Conservation (phyloP, 2,329 filamentous ascomycete genomes). For the Fusarium sororula region DNA sequence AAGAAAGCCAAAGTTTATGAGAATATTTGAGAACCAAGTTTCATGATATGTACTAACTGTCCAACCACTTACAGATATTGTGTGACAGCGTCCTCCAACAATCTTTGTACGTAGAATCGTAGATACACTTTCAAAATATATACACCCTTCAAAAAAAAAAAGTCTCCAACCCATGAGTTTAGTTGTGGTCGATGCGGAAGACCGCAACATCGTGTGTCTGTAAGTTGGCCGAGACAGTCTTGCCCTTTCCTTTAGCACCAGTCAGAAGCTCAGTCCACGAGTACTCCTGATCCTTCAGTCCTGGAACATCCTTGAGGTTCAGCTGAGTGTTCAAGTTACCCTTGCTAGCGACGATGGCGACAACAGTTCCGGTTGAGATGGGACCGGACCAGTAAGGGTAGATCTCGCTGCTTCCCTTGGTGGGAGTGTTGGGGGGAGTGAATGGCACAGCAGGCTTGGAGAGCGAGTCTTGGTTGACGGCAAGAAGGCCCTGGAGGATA, state of each 20-base stretch:
- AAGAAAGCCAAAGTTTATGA: background rate
- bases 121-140: background rate
- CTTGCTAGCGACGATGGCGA: conserved; percentile 17
- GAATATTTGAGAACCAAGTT: background rate
- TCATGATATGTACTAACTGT: background rate
- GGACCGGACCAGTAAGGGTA: conserved; percentile 23
- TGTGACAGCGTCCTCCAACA: background rate
- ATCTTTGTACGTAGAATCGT: background rate
- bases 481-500: conserved; percentile 1
- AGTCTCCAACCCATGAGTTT: background rate
- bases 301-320: conserved; percentile 20
- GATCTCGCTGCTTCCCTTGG: conserved; percentile 13
- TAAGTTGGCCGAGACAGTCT: conserved; percentile 8
- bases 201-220: conserved; percentile 15
- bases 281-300: conserved; percentile 10
- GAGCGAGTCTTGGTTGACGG: conserved; percentile 15
- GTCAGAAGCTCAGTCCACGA: conserved; percentile 19
- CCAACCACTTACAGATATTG: background rate
- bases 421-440: conserved; percentile 7
- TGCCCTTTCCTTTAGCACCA: conserved; percentile 16
- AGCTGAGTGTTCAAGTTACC: conserved; percentile 3
- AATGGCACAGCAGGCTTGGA: conserved; percentile 24
- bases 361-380: conserved; percentile 15
- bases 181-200: conserved; percentile 11
- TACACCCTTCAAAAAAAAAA: too few species aligned